A percentile compares a stretch with the other conserved stretches of the same genome.
phyloP scores from a whole-genome alignment of 495 filamentous ascomycete genomes.

The Penicillium soppii region DNA sequence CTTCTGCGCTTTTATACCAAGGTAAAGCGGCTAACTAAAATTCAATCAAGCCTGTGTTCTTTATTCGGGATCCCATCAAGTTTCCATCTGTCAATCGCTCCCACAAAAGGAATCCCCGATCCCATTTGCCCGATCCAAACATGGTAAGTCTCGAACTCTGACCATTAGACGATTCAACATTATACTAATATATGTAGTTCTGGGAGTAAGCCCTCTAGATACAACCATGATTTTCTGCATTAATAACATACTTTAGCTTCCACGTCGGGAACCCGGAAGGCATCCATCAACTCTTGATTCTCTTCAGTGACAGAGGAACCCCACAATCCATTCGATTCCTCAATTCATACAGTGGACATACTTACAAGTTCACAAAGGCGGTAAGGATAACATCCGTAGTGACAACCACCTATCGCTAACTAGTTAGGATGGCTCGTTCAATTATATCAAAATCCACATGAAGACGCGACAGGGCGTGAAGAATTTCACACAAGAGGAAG shows the following conservation, averaged over 20 bases:
- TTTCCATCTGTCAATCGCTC: slow-evolving; percentile 55
- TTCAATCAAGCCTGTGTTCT: slow-evolving; percentile 43
- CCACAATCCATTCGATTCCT: slow-evolving; percentile 59
- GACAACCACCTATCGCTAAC: slow-evolving; percentile 6
- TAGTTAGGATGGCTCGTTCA: slow-evolving; percentile 56
- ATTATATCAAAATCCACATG: slow-evolving; percentile 65
- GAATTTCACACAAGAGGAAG: slow-evolving; percentile 58
- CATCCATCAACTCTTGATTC: slow-evolving; percentile 60
- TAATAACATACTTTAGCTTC: slow-evolving; percentile 40
- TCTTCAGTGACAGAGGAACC: slow-evolving; percentile 66
- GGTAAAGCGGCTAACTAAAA: background rate
- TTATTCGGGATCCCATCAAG: slow-evolving; percentile 55
- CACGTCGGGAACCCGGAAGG: slow-evolving; percentile 62
- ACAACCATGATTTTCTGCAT: slow-evolving; percentile 41
- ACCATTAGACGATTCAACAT: background rate
- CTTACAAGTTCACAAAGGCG: slow-evolving; percentile 64
- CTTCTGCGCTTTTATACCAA: background rate
- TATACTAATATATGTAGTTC: slow-evolving; percentile 10
- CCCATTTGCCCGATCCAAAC: slow-evolving; percentile 47
- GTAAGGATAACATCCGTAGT: slow-evolving; percentile 24
- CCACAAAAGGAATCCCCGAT: slow-evolving; percentile 50
- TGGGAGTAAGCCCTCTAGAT: slow-evolving; percentile 54
- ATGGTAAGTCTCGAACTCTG: slow-evolving; percentile 32
- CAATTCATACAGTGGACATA: slow-evolving; percentile 66
- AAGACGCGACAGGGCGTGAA: slow-evolving; percentile 64